These are phyloP conservation scores for Lactuca sativa DNA, from an alignment of 129 eudicot species.

Conservation along the genomic window DNA sequence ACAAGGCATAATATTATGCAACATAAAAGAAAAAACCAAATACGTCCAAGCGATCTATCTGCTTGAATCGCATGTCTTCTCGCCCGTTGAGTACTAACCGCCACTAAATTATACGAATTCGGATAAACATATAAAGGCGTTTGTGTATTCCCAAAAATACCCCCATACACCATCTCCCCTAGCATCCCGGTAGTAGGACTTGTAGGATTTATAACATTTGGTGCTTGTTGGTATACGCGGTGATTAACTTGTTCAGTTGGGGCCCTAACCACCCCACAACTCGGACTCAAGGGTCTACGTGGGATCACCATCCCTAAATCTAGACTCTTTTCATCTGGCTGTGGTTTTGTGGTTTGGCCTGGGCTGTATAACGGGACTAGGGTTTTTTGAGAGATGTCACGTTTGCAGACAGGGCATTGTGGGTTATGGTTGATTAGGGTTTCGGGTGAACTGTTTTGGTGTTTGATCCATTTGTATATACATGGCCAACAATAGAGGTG, in stretches of 20 bases:
- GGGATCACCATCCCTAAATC: conserved; percentile 33
- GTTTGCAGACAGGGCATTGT: conserved; percentile 73
- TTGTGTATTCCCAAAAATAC: conserved; percentile 52
- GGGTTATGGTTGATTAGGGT: conserved; percentile 34
- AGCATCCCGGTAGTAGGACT: conserved; percentile 45
- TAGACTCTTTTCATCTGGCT: conserved; percentile 14
- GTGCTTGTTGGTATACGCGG: conserved; percentile 17
- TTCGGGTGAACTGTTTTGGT: conserved; percentile 33
- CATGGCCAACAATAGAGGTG: conserved; percentile 86
- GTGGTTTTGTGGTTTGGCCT: conserved; percentile 34
- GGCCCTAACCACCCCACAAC: conserved; percentile 20
- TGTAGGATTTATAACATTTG: conserved; percentile 5
- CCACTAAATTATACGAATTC: conserved; percentile 38
- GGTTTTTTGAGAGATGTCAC: conserved; percentile 44
- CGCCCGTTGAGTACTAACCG: conserved; percentile 41
- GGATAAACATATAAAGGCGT: conserved; percentile 45
- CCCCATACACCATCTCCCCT: conserved; percentile 54
- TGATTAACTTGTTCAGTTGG: conserved; percentile 7
- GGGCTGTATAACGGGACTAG: conserved; percentile 64
- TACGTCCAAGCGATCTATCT: conserved; percentile 63
- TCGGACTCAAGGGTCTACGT: conserved; percentile 45
- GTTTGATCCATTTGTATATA: conserved; percentile 68
- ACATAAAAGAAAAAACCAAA: conserved; percentile 58
- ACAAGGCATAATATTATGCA: conserved; percentile 55
- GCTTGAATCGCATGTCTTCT: conserved; percentile 50